Evolutionary conservation across 202 grass and related monocot genomes (phyloP), one percentile per base, ranked within the genome.

Genomic region (Bolboschoenoplectus hybrid): DNA sequence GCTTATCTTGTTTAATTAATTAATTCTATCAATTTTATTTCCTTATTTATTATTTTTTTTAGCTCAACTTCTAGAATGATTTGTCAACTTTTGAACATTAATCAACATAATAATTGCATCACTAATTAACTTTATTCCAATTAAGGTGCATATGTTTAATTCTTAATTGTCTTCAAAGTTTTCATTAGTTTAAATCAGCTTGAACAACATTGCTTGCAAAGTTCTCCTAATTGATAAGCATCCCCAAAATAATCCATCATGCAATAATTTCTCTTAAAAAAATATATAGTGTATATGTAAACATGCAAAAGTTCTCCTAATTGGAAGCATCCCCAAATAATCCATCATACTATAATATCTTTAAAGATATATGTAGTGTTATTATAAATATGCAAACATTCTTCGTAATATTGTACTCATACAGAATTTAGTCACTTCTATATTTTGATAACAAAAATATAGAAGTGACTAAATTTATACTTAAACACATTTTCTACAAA

Each of bases 31-130:
- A 74, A 50, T 52, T 52, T 51, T 50, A 12, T 51, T 74, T 38
- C 35, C 1, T 51, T 35, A 36, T 53, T 52, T 52, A 32, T 52
- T 52, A 53, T 75, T 19, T 35, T 36, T 9, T 52, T 51, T 10
- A 2, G 19, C 49, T n/a, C 5, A 56, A 16, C 49, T 77, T 77
- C 74, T 56, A 77, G 74, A 77, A 77, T 38, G 9, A 77, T 53
- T 53, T 7, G 20, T 38, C 5, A 17, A n/a, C n/a, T n/a, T n/a
- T n/a, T 55, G 49, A 36, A 76, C 14, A 53, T 36, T 55, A 2
- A 38, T 38, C 47, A 52, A 16, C 16, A 36, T 77, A 38, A 74
- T 76, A 53, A 16, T 76, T 51, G 47, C 47, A 43, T 73, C 3
- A 73, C 49, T 16, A 73, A 45, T 45, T 10, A 20, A 72, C 17